Evolutionary conservation across 1,284 basidiomycete species (phyloP).

Genomic region (Cutaneotrichosporon curvatum): DNA sequence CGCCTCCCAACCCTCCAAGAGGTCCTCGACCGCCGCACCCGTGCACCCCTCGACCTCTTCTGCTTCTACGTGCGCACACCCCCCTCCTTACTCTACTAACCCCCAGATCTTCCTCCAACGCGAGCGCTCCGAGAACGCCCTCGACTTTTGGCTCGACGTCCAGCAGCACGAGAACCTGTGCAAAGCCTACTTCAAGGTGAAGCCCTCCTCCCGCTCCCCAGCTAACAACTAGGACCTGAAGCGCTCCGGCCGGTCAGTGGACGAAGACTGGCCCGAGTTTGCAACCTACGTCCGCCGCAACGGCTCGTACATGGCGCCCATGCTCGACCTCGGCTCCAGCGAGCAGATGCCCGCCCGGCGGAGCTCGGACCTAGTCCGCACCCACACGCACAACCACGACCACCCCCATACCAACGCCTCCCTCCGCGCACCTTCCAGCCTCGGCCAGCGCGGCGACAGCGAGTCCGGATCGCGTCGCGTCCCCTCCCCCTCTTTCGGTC

Average conservation of each 20-base stretch:
- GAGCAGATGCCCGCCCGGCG: slow-evolving; percentile 9
- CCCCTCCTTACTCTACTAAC: too few species aligned
- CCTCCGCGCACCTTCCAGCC: neutral
- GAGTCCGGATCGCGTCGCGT: neutral
- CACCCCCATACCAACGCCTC: neutral
- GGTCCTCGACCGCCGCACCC: slow-evolving; percentile 76
- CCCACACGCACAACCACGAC: neutral
- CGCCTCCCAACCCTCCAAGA: slow-evolving; percentile 59
- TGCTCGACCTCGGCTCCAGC: slow-evolving; percentile 40
- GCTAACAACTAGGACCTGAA: slow-evolving; percentile 60
- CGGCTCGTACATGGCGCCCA: slow-evolving; percentile 62
- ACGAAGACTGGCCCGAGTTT: slow-evolving; percentile 96
- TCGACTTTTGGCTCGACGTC: slow-evolving; percentile 98
- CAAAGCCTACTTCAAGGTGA: slow-evolving; percentile 85
- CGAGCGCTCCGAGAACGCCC: slow-evolving; percentile 86
- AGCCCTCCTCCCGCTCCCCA: too few species aligned
- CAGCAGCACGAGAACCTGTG: slow-evolving; percentile 99
- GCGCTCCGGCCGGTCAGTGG: slow-evolving; percentile 82
- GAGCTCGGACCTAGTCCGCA: slow-evolving; percentile 7
- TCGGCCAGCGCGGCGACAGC: neutral
- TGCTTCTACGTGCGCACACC: slow-evolving; percentile 79
- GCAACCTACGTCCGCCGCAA: slow-evolving; percentile 68
- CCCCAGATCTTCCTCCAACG: slow-evolving; percentile 68
- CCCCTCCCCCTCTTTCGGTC: neutral
- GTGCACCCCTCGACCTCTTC: slow-evolving; percentile 92